phyloP scores from a whole-genome alignment of 768 basidiomycete species.

The Pulveroboletus ravenelii region DNA sequence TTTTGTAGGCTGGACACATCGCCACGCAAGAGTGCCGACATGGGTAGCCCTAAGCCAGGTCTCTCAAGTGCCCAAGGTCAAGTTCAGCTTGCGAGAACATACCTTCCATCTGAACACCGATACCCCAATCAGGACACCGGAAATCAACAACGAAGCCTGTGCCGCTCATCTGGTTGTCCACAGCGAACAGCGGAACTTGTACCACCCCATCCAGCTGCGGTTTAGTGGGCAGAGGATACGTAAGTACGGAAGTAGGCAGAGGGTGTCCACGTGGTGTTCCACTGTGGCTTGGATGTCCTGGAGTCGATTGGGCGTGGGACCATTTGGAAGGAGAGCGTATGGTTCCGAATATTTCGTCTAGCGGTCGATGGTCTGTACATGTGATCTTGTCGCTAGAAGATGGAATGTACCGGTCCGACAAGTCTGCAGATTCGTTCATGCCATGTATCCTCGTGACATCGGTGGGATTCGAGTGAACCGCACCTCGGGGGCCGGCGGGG shows the following conservation, averaged over 20 bases:
- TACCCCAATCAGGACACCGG: conserved; percentile 20
- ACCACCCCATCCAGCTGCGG: conserved; percentile 19
- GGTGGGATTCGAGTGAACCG: neutral
- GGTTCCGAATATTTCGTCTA: conserved; percentile 25
- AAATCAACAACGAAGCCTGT: conserved; percentile 19
- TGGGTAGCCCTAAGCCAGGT: conserved; percentile 17
- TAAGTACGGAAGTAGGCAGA: conserved; percentile 2
- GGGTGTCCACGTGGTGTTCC: conserved; percentile 1
- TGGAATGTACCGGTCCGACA: conserved; percentile 23
- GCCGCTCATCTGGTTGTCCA: conserved; percentile 19
- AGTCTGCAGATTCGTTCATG: neutral
- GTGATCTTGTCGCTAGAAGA: conserved; percentile 28
- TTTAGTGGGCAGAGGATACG: conserved; percentile 18
- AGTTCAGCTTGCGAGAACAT: neutral
- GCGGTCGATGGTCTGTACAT: conserved; percentile 24
- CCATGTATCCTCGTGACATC: neutral
- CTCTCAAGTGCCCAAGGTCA: neutral
- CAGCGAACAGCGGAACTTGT: conserved; percentile 20
- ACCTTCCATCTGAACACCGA: conserved; percentile 21
- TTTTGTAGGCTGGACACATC: conserved; percentile 18
- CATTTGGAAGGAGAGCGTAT: neutral
- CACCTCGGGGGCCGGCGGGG: neutral
- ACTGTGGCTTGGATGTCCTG: neutral
- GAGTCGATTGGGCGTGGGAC: neutral
- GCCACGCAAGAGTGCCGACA: conserved; percentile 22